Percentiles rank a stretch among this genome's conserved stretches.
These are phyloP conservation scores for Lentinula sp. DNA, from an alignment of 768 basidiomycete species.

Conservation along the genomic window DNA sequence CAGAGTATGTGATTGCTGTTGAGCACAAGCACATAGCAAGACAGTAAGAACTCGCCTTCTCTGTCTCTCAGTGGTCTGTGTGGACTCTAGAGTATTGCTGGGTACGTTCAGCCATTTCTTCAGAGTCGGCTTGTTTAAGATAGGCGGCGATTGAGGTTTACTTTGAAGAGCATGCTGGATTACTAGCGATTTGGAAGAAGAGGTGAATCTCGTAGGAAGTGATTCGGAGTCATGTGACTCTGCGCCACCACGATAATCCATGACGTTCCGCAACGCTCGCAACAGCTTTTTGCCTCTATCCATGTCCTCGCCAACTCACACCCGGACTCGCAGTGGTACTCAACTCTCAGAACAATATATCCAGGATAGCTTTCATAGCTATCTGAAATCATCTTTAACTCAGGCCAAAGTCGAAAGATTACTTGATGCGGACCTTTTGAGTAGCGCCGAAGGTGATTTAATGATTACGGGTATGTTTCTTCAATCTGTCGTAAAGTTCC, in stretches of 20 bases:
- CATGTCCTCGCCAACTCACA: background rate
- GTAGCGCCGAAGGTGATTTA: conserved; percentile 74
- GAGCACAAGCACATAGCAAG: too few relatives aligned
- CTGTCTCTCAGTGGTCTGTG: too few relatives aligned
- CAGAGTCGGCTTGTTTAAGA: too few relatives aligned
- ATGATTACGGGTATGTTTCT: conserved; percentile 72
- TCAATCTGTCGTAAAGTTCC: background rate
- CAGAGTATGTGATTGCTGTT: too few relatives aligned
- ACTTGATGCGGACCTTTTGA: conserved; percentile 65
- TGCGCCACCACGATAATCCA: background rate
- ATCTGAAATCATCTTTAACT: conserved; percentile 71
- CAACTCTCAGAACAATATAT: conserved; percentile 58
- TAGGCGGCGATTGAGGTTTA: too few relatives aligned
- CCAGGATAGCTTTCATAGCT: conserved; percentile 78
- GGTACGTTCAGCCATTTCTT: too few relatives aligned
- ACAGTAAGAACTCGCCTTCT: too few relatives aligned
- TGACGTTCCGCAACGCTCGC: background rate
- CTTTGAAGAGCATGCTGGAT: too few relatives aligned
- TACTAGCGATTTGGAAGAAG: too few relatives aligned
- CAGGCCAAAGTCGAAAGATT: conserved; percentile 74
- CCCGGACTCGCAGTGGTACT: conserved; percentile 3
- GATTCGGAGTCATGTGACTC: background rate
- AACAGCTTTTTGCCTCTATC: background rate
- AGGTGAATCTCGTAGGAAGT: too few relatives aligned
- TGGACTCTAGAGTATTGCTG: too few relatives aligned